These are phyloP conservation scores for Metschnikowia reukaufii DNA, from an alignment of 805 yeast species.

Conservation along the genomic window DNA sequence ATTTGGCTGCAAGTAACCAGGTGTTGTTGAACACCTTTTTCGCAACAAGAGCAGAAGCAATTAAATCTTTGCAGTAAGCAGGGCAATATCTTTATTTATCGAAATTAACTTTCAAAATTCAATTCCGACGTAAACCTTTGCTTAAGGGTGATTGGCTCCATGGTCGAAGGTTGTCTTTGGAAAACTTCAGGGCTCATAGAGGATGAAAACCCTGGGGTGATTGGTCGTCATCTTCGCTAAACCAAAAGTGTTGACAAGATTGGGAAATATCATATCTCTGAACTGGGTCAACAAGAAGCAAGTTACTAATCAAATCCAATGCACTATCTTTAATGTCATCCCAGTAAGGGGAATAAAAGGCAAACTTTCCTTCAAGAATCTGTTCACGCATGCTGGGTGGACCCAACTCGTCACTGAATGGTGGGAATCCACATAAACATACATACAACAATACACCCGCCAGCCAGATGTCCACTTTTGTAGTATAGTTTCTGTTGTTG, in stretches of 20 bases:
- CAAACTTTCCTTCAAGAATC: conserved; percentile 63
- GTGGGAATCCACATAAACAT: conserved; percentile 82
- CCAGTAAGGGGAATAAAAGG: conserved; percentile 80
- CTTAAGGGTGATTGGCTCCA: conserved; percentile 19
- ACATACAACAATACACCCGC: conserved; percentile 76
- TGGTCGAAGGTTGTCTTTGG: conserved; percentile 4
- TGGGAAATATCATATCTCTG: conserved; percentile 42
- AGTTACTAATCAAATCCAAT: conserved; percentile 61
- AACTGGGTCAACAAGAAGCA: conserved; percentile 55
- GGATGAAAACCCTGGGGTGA: not conserved
- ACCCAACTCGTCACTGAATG: conserved; percentile 77
- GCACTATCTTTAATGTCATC: conserved; percentile 66
- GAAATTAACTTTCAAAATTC: conserved; percentile 6
- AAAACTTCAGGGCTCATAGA: not conserved
- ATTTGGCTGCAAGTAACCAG: conserved; percentile 15
- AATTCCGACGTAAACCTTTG: conserved; percentile 19
- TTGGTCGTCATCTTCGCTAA: conserved; percentile 22
- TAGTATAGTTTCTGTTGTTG: conserved; percentile 57
- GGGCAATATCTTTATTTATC: not conserved
- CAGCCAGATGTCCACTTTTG: conserved; percentile 80
- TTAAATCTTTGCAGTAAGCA: conserved; percentile 1
- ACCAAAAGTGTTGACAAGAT: conserved; percentile 48
- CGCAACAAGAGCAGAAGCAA: conserved; percentile 13
- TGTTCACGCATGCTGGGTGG: conserved; percentile 81
- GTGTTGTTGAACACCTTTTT: conserved; percentile 18